Evolutionary conservation across 306 rosid genomes (phyloP).

Genomic region (Benincasa hispida): DNA sequence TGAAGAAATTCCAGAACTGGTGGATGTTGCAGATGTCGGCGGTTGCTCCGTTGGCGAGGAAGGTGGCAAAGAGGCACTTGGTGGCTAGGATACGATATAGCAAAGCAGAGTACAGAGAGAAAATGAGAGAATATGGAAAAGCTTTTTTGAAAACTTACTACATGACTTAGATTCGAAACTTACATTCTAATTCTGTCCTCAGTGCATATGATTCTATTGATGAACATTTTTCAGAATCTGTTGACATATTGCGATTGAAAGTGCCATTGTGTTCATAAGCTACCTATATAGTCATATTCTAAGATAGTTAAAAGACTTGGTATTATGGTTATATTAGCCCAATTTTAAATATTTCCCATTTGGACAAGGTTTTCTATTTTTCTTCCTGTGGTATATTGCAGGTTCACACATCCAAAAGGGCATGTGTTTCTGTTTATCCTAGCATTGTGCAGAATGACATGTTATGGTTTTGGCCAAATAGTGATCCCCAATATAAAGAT

Average conservation of each 20-base stretch:
- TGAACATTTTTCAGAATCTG: neutral
- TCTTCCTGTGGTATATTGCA: constrained; percentile 18
- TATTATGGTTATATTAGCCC: neutral
- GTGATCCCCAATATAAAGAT: constrained; percentile 68
- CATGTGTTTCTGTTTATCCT: constrained; percentile 75
- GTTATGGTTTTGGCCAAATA: constrained; percentile 87
- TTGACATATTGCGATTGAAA: neutral
- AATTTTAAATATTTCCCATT: neutral
- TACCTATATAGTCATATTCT: neutral
- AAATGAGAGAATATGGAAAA: too few species aligned
- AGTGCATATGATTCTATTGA: neutral
- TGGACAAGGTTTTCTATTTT: too few species aligned
- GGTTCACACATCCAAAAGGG: constrained; percentile 62
- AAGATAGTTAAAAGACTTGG: neutral
- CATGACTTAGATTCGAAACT: neutral
- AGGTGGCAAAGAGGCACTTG: too few species aligned
- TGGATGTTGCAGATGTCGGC: too few species aligned
- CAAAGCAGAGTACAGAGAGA: too few species aligned
- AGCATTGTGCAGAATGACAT: constrained; percentile 62
- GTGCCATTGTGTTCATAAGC: neutral
- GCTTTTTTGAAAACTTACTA: too few species aligned
- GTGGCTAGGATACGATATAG: too few species aligned
- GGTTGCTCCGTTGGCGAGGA: too few species aligned
- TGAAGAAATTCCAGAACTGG: too few species aligned
- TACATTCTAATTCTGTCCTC: neutral